Base-by-base conservation (phyloP, 176 grass and related monocot species). In the Oryza brachyantha region DNA sequence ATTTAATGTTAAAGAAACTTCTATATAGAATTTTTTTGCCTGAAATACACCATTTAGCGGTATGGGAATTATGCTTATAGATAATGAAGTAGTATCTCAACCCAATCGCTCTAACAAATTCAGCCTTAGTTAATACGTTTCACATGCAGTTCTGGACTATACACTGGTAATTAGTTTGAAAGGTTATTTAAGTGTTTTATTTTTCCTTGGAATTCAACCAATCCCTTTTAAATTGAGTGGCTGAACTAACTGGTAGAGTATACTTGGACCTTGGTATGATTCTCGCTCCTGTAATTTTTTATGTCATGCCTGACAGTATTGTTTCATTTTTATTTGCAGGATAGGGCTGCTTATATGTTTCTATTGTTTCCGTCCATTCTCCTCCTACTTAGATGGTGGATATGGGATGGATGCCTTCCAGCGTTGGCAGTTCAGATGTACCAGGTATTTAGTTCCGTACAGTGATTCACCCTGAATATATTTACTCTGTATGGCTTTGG, bases 381-480 rank as follows among this genome's bases (percentile, higher is more conserved):
- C 29, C 92, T 98, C 46, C 55, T 94, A 52, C 62, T 98, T 54
- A 92, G 90, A 86, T 89, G 82, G 79, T 94, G 90, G 89, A 70
- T 94, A 54, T 98, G 95, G 95, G 79, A 90, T 58, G 90, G 87
- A 64, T 98, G 95, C 81, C 80, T 98, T 84, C 95, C 95, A 58
- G 90, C 90, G 40, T 81, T 91, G 90, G 92, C 96, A 64, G 96
- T 95, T 83, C 96, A 98, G 76, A 19, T 94, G 32, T 98, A 98
- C 27, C 96, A 98, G 90, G 96, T 98, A 85, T 79, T 86, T 57
- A 78, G 10, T 55, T 36, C 27, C 38, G 9, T 63, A 40, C 31
- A 68, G 25, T 54, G 16, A 45, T 66, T 79, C 28, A 42, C 26
- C 29, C 66, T 54, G 39, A 84, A 29, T 72, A 73, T 68, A 26